Conservation (phyloP, 2,329 filamentous ascomycete species). For the Phyllosticta citriasiana region DNA sequence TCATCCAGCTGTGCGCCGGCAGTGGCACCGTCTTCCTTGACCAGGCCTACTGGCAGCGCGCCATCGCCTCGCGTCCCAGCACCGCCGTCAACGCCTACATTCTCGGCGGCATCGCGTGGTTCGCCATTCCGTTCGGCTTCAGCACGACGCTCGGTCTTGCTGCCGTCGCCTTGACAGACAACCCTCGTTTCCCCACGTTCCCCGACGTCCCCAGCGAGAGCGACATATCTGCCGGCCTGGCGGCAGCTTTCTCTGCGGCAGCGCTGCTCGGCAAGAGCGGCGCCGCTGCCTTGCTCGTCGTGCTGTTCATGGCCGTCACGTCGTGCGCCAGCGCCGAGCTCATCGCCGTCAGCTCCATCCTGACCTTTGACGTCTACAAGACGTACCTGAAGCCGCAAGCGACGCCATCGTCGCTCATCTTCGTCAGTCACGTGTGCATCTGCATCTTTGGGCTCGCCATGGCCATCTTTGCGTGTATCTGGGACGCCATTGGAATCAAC, state of each 20-base stretch:
- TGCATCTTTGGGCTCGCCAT: conserved; percentile 44
- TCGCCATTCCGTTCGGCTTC: conserved; percentile 45
- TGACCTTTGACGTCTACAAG: conserved; percentile 46
- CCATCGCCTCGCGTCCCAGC: conserved; percentile 36
- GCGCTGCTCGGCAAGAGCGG: conserved; percentile 31
- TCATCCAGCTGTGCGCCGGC: conserved; percentile 32
- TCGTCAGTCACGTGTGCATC: conserved; percentile 43
- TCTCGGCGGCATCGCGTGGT: conserved; percentile 44
- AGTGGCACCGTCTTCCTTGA: conserved; percentile 23
- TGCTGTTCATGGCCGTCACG: conserved; percentile 34
- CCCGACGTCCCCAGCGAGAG: conserved; percentile 25
- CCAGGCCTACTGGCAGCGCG: conserved; percentile 45
- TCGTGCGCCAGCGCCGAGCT: conserved; percentile 44
- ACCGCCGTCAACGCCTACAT: conserved; percentile 44
- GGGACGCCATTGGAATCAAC: conserved; percentile 42
- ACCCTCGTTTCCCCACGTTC: conserved; percentile 44
- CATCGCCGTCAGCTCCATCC: conserved; percentile 44
- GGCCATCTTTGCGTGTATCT: conserved; percentile 41
- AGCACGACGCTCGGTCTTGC: conserved; percentile 43
- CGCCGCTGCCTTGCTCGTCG: conserved; percentile 21
- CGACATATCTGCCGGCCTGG: conserved; percentile 28
- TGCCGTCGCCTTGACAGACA: conserved; percentile 39
- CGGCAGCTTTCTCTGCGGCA: conserved; percentile 30
- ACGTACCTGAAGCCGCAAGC: conserved; percentile 40
- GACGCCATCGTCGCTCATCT: conserved; percentile 40